Evolutionary conservation across 768 basidiomycete species (phyloP), one percentile per base, ranked within the genome.

Genomic region (Inosperma sp.): DNA sequence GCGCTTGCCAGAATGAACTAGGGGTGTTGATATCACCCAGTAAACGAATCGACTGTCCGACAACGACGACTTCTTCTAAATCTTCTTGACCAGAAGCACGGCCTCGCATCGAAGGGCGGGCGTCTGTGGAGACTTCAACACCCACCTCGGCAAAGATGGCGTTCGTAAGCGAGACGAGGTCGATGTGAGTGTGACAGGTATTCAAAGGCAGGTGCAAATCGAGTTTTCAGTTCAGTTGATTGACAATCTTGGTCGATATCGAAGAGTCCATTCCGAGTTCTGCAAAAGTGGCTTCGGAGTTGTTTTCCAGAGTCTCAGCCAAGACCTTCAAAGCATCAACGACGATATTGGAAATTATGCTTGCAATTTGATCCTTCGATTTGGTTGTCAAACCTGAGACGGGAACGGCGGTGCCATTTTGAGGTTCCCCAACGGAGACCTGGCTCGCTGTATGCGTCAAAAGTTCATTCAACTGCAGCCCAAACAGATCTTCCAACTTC

Each of bases 181-280:
- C 67, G 31, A 70, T 54, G 31, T 66, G 49, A 4, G 66, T 68
- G 52, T 70, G 67, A 48, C 68, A 70, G 14, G 65, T 61, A 46
- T 70, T 70, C n/a, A 65, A 55, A 29, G 68, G 67, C 9, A 68
- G 56, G 12, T 51, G 43, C 34, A 68, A 52, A 5, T 54, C 54
- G 25, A 68, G 60, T 41, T 57, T 46, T 21, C 51, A 55, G 46
- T 70, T 68, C 36, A 68, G 52, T 30, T 56, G 54, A 50, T 65
- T 64, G 30, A 68, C 65, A 22, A 69, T 69, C 39, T 53, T 52
- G 7, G 62, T 60, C 6, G 68, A 66, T 58, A 67, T 67, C 8
- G 64, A 53, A 1, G 68, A 70, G 51, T 68, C 66, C 67, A 70
- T 68, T 36, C 68, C 68, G 8, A 70, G 62, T 67, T 69, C 68